These are phyloP conservation scores for Heliamphora ciliata DNA, from an alignment of 179 eudicot species.

Conservation along the genomic window DNA sequence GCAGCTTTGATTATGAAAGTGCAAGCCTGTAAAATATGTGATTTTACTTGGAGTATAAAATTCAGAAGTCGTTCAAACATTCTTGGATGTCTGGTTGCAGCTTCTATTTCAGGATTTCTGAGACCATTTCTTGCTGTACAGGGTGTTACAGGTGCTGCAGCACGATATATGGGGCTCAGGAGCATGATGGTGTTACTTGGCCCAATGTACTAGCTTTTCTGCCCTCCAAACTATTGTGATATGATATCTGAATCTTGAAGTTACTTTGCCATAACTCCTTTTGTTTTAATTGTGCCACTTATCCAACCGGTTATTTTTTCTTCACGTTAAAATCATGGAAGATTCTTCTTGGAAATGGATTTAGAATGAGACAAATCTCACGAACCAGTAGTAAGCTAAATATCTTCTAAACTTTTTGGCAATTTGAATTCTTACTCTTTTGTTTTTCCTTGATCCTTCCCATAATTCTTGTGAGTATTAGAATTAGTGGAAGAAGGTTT, in stretches of 20 bases:
- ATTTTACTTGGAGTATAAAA: background rate
- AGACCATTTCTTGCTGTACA: slow-evolving; percentile 23
- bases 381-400: no score
- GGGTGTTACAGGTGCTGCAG: slow-evolving; percentile 72
- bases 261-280: background rate
- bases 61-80: background rate
- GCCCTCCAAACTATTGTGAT: background rate
- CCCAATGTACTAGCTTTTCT: slow-evolving; percentile 47
- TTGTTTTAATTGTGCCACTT: no score
- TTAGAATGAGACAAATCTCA: no score
- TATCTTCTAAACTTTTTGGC: no score
- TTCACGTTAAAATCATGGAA: background rate
- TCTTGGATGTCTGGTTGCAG: background rate
- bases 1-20: background rate
- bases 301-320: background rate
- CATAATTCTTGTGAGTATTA: no score
- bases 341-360: no score
- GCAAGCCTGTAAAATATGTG: background rate
- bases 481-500: no score
- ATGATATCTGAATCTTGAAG: background rate
- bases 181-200: slow-evolving; percentile 66
- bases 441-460: no score
- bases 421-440: no score
- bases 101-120: slow-evolving; percentile 2
- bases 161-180: slow-evolving; percentile 70